Evolutionary conservation across 116 monocot species (phyloP).

Genomic region (Cymodocea nodosa): DNA sequence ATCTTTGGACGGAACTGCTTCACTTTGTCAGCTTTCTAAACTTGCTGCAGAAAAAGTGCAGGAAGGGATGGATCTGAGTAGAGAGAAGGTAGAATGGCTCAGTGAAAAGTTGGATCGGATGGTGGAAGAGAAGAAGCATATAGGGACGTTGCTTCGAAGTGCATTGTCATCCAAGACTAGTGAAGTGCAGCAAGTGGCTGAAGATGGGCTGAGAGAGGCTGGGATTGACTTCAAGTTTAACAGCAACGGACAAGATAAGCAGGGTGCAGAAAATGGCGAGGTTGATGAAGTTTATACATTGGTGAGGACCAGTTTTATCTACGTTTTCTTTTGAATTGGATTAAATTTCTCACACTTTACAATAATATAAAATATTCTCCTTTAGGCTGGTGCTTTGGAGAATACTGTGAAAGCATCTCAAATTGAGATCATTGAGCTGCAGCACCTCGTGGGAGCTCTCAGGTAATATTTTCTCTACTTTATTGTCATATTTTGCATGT

Average conservation of each 20-base stretch:
- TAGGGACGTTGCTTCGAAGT: constrained; percentile 78
- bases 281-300: constrained; percentile 88
- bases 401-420: constrained; percentile 89
- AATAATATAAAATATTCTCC: background rate
- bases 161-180: constrained; percentile 60
- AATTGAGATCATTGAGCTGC: constrained; percentile 68
- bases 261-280: constrained; percentile 14
- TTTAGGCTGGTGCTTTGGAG: constrained; percentile 82
- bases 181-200: constrained; percentile 65
- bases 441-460: constrained; percentile 75
- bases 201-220: constrained; percentile 69
- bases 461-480: constrained; percentile 33
- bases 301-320: constrained; percentile 32
- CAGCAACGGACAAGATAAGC: background rate
- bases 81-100: constrained; percentile 23
- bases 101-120: constrained; percentile 40
- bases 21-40: constrained; percentile 44
- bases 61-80: constrained; percentile 26
- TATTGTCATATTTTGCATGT: background rate
- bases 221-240: constrained; percentile 62
- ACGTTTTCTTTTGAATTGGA: background rate
- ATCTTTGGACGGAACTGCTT: constrained; percentile 37
- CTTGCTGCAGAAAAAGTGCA: constrained; percentile 52
- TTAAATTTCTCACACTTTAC: background rate
- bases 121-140: constrained; percentile 71